phyloP scores from a whole-genome alignment of 768 basidiomycete species.

The Podaxis rugospora region DNA sequence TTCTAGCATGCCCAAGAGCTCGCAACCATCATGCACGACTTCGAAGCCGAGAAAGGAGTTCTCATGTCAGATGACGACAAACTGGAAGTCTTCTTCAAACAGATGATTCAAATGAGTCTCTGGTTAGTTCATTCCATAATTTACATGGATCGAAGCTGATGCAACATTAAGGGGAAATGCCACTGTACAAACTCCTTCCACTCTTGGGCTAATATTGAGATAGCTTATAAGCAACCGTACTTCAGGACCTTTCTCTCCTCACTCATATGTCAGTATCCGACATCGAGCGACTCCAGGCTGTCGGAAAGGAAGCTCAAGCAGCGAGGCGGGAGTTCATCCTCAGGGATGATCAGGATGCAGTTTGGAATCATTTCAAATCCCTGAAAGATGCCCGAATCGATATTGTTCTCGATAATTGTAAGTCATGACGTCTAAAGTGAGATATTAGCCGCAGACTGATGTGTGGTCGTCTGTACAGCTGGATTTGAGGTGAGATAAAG shows the following conservation, averaged over 20 bases:
- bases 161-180: slow-evolving; percentile 77
- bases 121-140: slow-evolving; percentile 46
- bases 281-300: slow-evolving; percentile 77
- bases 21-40: slow-evolving; percentile 65
- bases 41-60: slow-evolving; percentile 45
- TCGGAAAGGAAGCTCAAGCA: slow-evolving; percentile 75
- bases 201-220: background rate
- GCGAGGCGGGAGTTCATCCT: slow-evolving; percentile 79
- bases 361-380: slow-evolving; percentile 68
- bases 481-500: slow-evolving; percentile 73
- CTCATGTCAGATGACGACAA: slow-evolving; percentile 46
- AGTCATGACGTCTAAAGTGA: slow-evolving; percentile 9
- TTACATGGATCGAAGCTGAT: background rate
- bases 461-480: slow-evolving; percentile 38
- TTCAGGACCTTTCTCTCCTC: slow-evolving; percentile 88
- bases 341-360: slow-evolving; percentile 70
- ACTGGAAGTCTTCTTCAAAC: slow-evolving; percentile 63
- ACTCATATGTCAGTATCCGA: slow-evolving; percentile 82
- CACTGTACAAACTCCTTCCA: slow-evolving; percentile 47
- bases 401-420: slow-evolving; percentile 90
- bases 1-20: slow-evolving; percentile 44
- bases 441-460: background rate
- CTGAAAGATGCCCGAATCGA: slow-evolving; percentile 62
- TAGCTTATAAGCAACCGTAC: background rate
- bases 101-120: slow-evolving; percentile 89